A percentile compares a stretch with the other conserved stretches of the same genome.
phyloP scores from a whole-genome alignment of 257 asterid genomes.

The Mentha longifolia region DNA sequence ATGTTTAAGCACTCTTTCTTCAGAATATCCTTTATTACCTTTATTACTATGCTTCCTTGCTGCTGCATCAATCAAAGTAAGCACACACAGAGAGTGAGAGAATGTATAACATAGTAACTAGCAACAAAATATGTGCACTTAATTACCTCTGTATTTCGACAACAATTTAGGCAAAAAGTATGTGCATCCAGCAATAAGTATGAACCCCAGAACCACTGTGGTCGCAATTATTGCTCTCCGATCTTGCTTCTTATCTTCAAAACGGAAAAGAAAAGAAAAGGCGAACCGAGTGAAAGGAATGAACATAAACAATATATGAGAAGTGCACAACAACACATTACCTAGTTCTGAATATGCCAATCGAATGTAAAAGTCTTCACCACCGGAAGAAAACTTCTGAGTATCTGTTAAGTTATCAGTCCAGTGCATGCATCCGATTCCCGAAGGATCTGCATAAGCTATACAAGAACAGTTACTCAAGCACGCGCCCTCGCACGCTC shows the following conservation, averaged over 20 bases:
- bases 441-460: constrained; percentile 33
- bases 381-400: constrained; percentile 30
- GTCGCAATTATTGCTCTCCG: constrained; percentile 12
- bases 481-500: constrained; percentile 31
- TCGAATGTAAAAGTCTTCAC: constrained; percentile 34
- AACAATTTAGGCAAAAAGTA: constrained; percentile 12
- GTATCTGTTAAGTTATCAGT: constrained; percentile 28
- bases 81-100: not conserved
- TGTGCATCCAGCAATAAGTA: constrained; percentile 1
- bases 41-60: constrained; percentile 11
- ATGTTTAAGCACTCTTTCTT: not conserved
- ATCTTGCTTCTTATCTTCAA: constrained; percentile 25
- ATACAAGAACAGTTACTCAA: constrained; percentile 38
- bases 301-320: not conserved
- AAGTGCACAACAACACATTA: not conserved
- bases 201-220: not conserved
- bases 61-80: not conserved
- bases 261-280: not conserved
- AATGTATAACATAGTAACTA: not conserved
- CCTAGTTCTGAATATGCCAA: constrained; percentile 36
- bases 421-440: constrained; percentile 45
- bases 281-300: not conserved
- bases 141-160: constrained; percentile 29
- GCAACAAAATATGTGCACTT: not conserved
- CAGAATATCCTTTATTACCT: not conserved